phyloP scores from a whole-genome alignment of 192 early-diverging fungal genomes.

The Dimargaris xerosporica region DNA sequence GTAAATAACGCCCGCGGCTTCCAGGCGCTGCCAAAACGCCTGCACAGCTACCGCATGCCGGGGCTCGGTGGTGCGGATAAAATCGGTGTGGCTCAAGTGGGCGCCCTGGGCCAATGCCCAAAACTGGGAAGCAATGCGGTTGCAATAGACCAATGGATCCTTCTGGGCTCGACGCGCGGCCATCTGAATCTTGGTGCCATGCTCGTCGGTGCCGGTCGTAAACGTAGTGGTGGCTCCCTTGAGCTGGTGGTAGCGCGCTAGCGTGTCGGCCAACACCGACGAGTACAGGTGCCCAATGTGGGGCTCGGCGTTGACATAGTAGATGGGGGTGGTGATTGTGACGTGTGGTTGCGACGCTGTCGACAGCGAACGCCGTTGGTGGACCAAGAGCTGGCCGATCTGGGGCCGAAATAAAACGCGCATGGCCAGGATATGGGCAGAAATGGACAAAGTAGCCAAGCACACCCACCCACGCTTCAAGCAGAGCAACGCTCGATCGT shows the following conservation, averaged over 20 bases:
- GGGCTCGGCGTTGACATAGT: conserved; percentile 43
- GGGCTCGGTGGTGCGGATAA: conserved; percentile 71
- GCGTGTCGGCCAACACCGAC: conserved; percentile 65
- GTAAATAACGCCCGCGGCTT: conserved; percentile 64
- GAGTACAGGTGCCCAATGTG: conserved; percentile 95
- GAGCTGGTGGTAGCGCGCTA: conserved; percentile 46
- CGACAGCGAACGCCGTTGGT: neutral
- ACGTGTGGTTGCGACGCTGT: neutral
- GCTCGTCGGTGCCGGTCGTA: conserved; percentile 85
- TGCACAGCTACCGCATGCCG: conserved; percentile 54
- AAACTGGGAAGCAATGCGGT: conserved; percentile 38
- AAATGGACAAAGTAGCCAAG: no score
- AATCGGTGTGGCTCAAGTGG: conserved; percentile 63
- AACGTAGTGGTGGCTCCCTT: conserved; percentile 41
- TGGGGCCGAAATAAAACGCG: no score
- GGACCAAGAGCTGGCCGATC: no score
- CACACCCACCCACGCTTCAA: no score
- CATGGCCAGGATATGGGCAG: no score
- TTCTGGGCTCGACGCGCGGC: conserved; percentile 47
- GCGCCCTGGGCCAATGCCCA: conserved; percentile 47
- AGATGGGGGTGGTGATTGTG: conserved; percentile 8
- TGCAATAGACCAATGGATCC: conserved; percentile 63
- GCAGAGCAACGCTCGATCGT: no score
- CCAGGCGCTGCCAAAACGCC: conserved; percentile 56
- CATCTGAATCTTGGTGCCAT: conserved; percentile 94